A percentile compares a stretch with the other conserved stretches of the same genome.
phyloP scores from a whole-genome alignment of 176 grass and related monocot species.

The Aegilops tauschii region DNA sequence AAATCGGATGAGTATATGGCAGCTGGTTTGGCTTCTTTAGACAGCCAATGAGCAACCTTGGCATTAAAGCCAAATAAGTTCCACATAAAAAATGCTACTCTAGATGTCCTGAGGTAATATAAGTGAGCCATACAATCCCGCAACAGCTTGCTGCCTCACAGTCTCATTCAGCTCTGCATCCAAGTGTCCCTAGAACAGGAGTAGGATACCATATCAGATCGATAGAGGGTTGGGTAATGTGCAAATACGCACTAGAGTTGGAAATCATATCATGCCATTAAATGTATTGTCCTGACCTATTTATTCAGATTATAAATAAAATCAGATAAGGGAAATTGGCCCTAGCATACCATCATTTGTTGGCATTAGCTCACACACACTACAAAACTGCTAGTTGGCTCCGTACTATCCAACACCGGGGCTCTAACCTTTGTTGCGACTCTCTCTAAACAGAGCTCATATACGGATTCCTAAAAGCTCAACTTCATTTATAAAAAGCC shows the following conservation, averaged over 20 bases:
- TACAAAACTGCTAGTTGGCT: background rate
- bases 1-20: background rate
- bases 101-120: background rate
- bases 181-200: slow-evolving; percentile 52
- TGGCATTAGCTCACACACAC: background rate
- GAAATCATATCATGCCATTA: background rate
- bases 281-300: background rate
- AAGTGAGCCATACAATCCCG: slow-evolving; percentile 45
- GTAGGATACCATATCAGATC: slow-evolving; percentile 9
- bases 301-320: background rate
- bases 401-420: background rate
- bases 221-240: background rate
- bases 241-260: background rate
- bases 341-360: background rate
- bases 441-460: no score
- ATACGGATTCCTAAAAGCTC: background rate
- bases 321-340: background rate
- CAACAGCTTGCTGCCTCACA: slow-evolving; percentile 69
- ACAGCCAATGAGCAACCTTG: slow-evolving; percentile 63
- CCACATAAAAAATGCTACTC: slow-evolving; percentile 28
- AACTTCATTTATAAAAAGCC: background rate
- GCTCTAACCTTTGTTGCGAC: no score
- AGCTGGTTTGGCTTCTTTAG: slow-evolving; percentile 62
- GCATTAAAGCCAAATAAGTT: slow-evolving; percentile 3
- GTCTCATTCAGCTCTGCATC: slow-evolving; percentile 76